Conservation (phyloP, 345 rosid genomes). For the Pistacia integerrima region DNA sequence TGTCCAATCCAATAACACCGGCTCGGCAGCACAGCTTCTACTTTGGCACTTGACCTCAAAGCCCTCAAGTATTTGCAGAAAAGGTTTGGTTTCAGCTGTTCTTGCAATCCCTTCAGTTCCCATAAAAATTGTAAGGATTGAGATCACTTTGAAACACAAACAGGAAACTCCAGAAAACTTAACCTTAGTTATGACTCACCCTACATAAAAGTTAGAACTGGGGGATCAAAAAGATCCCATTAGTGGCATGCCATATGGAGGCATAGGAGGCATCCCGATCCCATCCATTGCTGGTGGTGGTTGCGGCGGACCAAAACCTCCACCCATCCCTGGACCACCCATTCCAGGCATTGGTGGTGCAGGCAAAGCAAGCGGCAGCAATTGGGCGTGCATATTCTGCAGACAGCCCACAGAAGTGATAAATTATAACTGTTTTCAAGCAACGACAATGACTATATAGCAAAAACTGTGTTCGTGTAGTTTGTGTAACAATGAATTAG, state of each 20-base stretch:
- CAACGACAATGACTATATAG: too few species aligned
- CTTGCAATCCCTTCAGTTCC: background rate
- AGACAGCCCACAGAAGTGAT: background rate
- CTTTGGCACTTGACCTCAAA: too few species aligned
- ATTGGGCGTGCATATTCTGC: constrained; percentile 94
- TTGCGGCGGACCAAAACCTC: constrained; percentile 19
- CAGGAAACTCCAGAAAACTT: background rate
- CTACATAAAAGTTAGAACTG: too few species aligned
- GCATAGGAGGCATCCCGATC: constrained; percentile 76
- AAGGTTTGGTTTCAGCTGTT: too few species aligned
- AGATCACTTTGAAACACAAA: background rate
- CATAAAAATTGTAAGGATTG: background rate
- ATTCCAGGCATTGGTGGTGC: constrained; percentile 94
- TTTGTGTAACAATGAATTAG: too few species aligned
- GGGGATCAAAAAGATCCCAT: constrained; percentile 31
- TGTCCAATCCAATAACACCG: too few species aligned
- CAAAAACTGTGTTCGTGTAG: too few species aligned
- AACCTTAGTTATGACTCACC: background rate
- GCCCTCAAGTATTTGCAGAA: too few species aligned
- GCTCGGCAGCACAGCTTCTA: too few species aligned
- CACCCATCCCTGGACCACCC: constrained; percentile 43
- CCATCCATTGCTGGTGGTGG: constrained; percentile 60
- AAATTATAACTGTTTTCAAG: background rate
- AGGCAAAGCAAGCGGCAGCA: constrained; percentile 85
- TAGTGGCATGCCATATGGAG: constrained; percentile 71